Evolutionary conservation across 2,329 filamentous ascomycete species (phyloP).

Genomic region (Alternaria incomplexa): DNA sequence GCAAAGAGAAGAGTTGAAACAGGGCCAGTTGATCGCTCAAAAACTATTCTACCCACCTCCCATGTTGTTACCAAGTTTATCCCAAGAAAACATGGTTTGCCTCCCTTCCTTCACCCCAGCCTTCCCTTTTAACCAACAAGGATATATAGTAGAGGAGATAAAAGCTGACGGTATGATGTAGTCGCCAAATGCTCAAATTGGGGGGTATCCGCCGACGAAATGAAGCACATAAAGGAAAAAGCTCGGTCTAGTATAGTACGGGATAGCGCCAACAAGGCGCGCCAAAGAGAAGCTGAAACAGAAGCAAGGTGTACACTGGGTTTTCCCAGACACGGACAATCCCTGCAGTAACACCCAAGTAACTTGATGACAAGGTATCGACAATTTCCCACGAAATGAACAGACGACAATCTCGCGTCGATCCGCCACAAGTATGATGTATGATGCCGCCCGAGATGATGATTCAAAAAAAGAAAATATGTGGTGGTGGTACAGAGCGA

Average conservation of each 20-base stretch:
- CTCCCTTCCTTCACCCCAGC: constrained; percentile 2
- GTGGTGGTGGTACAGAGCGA: constrained; percentile 30
- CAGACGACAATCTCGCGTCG: constrained; percentile 15
- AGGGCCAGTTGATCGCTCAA: constrained; percentile 22
- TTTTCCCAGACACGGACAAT: constrained; percentile 5
- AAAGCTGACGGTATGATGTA: constrained; percentile 21
- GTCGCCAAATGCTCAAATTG: constrained; percentile 44
- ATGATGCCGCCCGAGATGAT: constrained; percentile 34
- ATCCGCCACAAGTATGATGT: constrained; percentile 21
- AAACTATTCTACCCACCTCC: constrained; percentile 17
- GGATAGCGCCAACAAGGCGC: constrained; percentile 19
- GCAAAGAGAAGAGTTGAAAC: constrained; percentile 6
- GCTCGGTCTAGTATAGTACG: constrained; percentile 42
- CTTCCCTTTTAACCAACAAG: constrained; percentile 22
- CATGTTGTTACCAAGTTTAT: constrained; percentile 12
- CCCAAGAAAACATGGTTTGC: constrained; percentile 10
- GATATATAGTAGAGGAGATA: constrained; percentile 11
- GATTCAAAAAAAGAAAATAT: constrained; percentile 27
- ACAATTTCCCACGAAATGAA: constrained; percentile 23
- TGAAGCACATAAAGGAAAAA: constrained; percentile 30
- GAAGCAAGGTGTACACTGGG: constrained; percentile 18
- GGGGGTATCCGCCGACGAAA: constrained; percentile 43
- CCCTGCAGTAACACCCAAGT: constrained; percentile 6
- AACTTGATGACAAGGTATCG: constrained; percentile 6
- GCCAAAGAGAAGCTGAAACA: constrained; percentile 22